Percentiles rank a stretch among this genome's conserved stretches.
These are phyloP conservation scores for Metarhizium robertsii DNA, from an alignment of 2,329 filamentous ascomycete genomes.

Conservation along the genomic window DNA sequence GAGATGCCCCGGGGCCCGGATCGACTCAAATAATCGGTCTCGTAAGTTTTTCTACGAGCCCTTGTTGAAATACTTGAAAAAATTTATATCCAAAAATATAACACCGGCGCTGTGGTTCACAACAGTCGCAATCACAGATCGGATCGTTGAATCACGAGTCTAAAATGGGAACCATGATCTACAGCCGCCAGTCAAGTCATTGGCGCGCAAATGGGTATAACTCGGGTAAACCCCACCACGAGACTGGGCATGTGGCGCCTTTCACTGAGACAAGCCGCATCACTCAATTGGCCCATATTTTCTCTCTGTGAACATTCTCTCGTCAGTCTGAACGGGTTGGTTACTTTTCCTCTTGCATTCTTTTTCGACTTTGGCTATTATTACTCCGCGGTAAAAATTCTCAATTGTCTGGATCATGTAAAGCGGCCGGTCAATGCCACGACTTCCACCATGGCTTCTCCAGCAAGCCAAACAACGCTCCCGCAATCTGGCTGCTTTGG, in stretches of 20 bases:
- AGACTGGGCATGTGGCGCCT: neutral
- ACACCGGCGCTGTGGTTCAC: neutral
- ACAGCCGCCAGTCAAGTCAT: neutral
- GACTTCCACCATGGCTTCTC: conserved; percentile 49
- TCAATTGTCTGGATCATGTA: neutral
- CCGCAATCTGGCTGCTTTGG: conserved; percentile 47
- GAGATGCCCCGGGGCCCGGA: neutral
- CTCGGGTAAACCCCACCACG: conserved; percentile 16
- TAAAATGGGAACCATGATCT: neutral
- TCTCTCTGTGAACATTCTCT: neutral
- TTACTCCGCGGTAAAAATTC: neutral
- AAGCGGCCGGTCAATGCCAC: conserved; percentile 42
- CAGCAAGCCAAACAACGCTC: conserved; percentile 44
- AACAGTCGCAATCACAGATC: neutral
- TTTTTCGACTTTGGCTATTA: neutral
- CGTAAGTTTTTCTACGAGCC: neutral
- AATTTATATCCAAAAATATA: conserved; percentile 3
- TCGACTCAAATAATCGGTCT: neutral
- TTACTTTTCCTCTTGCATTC: neutral
- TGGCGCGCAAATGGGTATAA: conserved; percentile 17
- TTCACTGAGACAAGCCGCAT: neutral
- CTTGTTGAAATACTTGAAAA: neutral
- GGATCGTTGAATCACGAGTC: neutral
- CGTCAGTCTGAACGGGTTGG: neutral
- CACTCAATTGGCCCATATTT: neutral